Percentiles rank a stretch among this genome's conserved stretches.
Evolutionary conservation across 306 rosid species (phyloP).

Genomic region (Vicia villosa): DNA sequence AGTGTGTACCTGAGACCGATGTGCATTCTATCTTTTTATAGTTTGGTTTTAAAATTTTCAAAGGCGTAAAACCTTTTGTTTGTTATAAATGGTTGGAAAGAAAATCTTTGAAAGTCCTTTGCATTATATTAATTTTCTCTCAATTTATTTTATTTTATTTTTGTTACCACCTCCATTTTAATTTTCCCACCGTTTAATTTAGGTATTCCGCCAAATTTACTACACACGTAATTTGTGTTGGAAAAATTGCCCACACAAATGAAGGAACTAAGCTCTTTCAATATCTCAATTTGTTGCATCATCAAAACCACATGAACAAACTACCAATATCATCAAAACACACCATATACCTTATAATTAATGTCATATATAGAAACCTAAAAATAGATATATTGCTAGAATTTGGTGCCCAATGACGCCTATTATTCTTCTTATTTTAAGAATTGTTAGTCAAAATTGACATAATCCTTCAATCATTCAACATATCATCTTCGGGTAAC

Average conservation of each 20-base stretch:
- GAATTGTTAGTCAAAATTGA: constrained; percentile 25
- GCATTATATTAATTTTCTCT: too few relatives aligned
- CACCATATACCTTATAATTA: constrained; percentile 30
- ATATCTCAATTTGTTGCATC: constrained; percentile 51
- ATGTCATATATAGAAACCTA: constrained; percentile 7
- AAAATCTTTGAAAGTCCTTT: too few relatives aligned
- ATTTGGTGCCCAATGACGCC: constrained; percentile 11
- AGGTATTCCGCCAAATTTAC: neutral
- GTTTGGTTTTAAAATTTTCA: too few relatives aligned
- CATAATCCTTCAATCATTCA: constrained; percentile 37
- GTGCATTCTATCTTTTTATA: too few relatives aligned
- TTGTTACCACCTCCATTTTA: neutral
- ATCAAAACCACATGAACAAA: constrained; percentile 63
- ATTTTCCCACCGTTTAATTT: constrained; percentile 9
- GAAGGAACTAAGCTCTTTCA: constrained; percentile 24
- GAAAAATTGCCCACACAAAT: constrained; percentile 19
- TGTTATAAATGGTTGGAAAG: too few relatives aligned
- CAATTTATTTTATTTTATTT: too few relatives aligned
- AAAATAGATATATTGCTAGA: constrained; percentile 3
- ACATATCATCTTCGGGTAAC: constrained; percentile 37
- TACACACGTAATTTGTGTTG: constrained; percentile 39
- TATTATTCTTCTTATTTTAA: neutral
- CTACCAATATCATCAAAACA: constrained; percentile 53
- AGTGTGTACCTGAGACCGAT: too few relatives aligned
- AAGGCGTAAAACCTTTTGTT: too few relatives aligned